Percentiles rank a stretch among this genome's conserved stretches.
Evolutionary conservation across 1,284 basidiomycete species (phyloP).

Genomic region (Meripilus lineatus): DNA sequence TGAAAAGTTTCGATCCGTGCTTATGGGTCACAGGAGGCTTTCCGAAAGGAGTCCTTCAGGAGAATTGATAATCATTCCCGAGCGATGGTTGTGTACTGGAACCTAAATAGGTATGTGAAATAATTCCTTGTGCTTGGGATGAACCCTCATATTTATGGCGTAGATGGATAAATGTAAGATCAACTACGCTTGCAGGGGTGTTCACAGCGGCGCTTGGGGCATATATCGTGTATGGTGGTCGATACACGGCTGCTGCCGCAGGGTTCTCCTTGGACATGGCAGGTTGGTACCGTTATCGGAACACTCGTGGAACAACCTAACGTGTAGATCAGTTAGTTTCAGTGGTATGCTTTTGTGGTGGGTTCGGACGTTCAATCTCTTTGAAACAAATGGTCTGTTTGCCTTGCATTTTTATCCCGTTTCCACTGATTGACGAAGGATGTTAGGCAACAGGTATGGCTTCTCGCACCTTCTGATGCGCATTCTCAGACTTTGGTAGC

Average conservation of each 20-base stretch:
- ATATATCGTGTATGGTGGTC: conserved; percentile 41
- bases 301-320: too few relatives aligned
- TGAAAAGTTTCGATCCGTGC: conserved; percentile 54
- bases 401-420: too few relatives aligned
- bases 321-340: too few relatives aligned
- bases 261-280: conserved; percentile 47
- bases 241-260: conserved; percentile 31
- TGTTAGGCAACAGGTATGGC: conserved; percentile 4
- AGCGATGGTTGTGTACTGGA: conserved; percentile 41
- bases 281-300: not conserved
- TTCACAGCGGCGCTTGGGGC: conserved; percentile 48
- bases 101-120: conserved; percentile 39
- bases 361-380: conserved; percentile 47
- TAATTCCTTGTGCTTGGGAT: conserved; percentile 27
- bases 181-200: conserved; percentile 43
- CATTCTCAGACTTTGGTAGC: conserved; percentile 28
- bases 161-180: conserved; percentile 47
- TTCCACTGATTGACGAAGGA: too few relatives aligned
- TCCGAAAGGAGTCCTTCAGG: conserved; percentile 37
- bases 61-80: conserved; percentile 45
- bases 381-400: conserved; percentile 34
- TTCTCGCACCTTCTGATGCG: not conserved
- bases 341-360: conserved; percentile 49
- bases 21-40: conserved; percentile 45
- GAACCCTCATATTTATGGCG: conserved; percentile 1